Evolutionary conservation across 1,139 yeast species (phyloP).

Genomic region (Hyphopichia burtonii): DNA sequence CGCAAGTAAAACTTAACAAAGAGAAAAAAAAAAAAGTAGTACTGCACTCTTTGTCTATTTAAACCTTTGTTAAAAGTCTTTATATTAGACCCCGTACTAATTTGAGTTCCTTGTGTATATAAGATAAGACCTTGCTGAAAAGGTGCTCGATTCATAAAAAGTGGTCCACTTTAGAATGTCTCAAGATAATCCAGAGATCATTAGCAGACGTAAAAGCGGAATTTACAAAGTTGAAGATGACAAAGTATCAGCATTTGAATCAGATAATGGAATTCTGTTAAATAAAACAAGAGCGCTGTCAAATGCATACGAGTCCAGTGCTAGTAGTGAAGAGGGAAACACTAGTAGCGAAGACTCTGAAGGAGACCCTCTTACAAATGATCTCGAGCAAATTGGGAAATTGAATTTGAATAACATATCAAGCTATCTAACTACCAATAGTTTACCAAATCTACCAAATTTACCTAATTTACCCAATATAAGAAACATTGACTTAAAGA

Average conservation of each 20-base stretch:
- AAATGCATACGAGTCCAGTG: neutral
- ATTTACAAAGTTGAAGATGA: too few species aligned
- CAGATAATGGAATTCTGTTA: too few species aligned
- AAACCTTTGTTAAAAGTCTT: too few species aligned
- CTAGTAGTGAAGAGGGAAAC: neutral
- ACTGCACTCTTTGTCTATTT: neutral
- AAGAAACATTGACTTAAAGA: conserved; percentile 19
- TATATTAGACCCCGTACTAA: too few species aligned
- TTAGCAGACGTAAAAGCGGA: too few species aligned
- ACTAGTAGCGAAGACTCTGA: conserved; percentile 10
- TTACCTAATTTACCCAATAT: conserved; percentile 20
- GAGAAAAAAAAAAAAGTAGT: neutral
- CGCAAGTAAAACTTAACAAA: neutral
- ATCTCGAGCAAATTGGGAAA: conserved; percentile 47
- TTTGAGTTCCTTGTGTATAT: too few species aligned
- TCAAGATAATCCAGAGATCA: too few species aligned
- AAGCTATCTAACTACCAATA: conserved; percentile 12
- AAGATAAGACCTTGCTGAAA: too few species aligned
- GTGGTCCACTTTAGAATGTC: too few species aligned
- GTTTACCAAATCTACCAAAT: conserved; percentile 13
- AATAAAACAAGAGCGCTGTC: too few species aligned
- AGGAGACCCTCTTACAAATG: conserved; percentile 34
- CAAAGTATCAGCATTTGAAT: too few species aligned
- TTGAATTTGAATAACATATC: conserved; percentile 23
- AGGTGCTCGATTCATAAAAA: too few species aligned